These are phyloP conservation scores for Chaetomiaceae sp. DNA, from an alignment of 2,329 filamentous ascomycete species.

Conservation along the genomic window DNA sequence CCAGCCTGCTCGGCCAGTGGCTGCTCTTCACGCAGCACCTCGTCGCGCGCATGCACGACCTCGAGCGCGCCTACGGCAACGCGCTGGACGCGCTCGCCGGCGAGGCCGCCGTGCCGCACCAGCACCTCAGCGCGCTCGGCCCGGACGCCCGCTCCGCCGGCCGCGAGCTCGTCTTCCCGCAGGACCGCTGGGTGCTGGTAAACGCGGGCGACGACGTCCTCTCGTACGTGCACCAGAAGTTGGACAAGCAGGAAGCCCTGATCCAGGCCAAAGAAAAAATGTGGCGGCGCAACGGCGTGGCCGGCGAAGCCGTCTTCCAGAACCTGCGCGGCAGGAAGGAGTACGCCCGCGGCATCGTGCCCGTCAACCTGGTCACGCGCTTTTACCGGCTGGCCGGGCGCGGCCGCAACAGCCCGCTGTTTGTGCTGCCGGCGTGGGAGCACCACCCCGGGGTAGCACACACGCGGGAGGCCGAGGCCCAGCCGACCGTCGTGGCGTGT, in stretches of 20 bases:
- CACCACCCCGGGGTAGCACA: slow-evolving; percentile 39
- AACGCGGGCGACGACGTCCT: slow-evolving; percentile 50
- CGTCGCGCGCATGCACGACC: slow-evolving; percentile 48
- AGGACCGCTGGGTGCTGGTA: slow-evolving; percentile 50
- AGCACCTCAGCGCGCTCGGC: slow-evolving; percentile 48
- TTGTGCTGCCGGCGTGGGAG: slow-evolving; percentile 46
- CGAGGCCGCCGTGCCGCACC: slow-evolving; percentile 44
- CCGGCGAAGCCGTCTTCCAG: slow-evolving; percentile 30
- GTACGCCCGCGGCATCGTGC: slow-evolving; percentile 40
- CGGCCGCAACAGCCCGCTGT: slow-evolving; percentile 40
- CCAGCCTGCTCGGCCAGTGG: slow-evolving; percentile 51
- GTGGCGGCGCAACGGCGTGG: slow-evolving; percentile 33
- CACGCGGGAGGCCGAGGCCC: slow-evolving; percentile 40
- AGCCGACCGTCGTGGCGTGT: slow-evolving; percentile 34
- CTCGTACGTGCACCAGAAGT: slow-evolving; percentile 38
- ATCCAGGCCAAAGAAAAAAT: slow-evolving; percentile 28
- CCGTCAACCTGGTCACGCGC: slow-evolving; percentile 44
- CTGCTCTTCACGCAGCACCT: slow-evolving; percentile 49
- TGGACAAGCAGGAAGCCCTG: slow-evolving; percentile 42
- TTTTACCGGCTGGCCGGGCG: slow-evolving; percentile 46
- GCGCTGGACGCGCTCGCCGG: slow-evolving; percentile 43
- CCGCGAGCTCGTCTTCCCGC: slow-evolving; percentile 47
- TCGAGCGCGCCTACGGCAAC: slow-evolving; percentile 48
- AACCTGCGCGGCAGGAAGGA: slow-evolving; percentile 26
- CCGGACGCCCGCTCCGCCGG: slow-evolving; percentile 43